Percentiles rank a stretch among this genome's conserved stretches.
phyloP scores from a whole-genome alignment of 169 alveolate species.

The Eimeria tenella region DNA sequence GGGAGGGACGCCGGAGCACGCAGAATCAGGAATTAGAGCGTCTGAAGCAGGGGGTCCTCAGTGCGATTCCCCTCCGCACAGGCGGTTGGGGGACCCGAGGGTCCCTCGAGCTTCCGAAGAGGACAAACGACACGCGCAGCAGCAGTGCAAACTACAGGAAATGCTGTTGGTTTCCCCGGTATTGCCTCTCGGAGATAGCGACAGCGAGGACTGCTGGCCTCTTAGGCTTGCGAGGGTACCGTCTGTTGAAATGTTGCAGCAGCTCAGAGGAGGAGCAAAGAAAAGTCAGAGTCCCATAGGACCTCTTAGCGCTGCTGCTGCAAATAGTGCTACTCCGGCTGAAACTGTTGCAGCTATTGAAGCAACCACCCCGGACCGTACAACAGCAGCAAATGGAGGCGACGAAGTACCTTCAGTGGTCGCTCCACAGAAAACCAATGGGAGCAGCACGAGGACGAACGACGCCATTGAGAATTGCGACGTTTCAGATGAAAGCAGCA shows the following conservation, averaged over 20 bases:
- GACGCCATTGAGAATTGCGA: neutral
- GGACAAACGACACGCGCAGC: constrained; percentile 3
- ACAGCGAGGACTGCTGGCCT: constrained; percentile 2
- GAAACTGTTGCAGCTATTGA: neutral
- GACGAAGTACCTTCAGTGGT: neutral
- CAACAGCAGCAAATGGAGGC: neutral
- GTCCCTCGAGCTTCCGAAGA: neutral
- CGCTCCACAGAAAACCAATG: neutral
- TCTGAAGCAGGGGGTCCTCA: constrained; percentile 5
- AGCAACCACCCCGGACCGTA: neutral
- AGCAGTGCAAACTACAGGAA: constrained; percentile 3
- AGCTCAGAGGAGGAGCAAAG: neutral
- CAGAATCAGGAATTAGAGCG: neutral
- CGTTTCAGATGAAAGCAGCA: neutral
- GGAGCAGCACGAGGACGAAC: neutral
- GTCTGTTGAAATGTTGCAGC: constrained; percentile 53
- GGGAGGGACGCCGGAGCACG: neutral
- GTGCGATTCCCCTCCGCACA: neutral
- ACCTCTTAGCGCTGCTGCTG: neutral
- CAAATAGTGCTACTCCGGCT: neutral
- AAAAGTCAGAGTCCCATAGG: neutral
- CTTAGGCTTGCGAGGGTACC: neutral
- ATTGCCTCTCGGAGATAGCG: neutral
- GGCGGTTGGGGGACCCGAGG: constrained; percentile 2
- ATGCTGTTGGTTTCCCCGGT: neutral